A percentile compares a stretch with the other conserved stretches of the same genome.
Conservation (phyloP, 768 basidiomycete genomes). For the Boletellus ananiceps region DNA sequence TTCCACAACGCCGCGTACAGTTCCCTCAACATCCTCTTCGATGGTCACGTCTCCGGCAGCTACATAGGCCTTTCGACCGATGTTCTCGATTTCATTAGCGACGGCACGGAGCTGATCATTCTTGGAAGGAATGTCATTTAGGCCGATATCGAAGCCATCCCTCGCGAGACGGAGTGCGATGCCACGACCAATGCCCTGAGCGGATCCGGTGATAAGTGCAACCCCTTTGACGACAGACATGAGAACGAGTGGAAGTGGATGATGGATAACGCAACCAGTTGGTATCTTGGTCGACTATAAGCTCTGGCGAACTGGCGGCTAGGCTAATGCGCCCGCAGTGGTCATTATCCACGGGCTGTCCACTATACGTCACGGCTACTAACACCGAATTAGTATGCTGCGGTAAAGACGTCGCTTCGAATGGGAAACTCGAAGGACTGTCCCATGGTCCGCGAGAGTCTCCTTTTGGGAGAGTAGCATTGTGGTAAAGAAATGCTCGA, state of each 20-base stretch:
- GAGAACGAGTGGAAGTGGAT: not conserved
- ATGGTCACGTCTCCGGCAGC: slow-evolving; percentile 38
- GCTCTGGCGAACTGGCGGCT: too few relatives aligned
- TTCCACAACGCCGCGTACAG: slow-evolving; percentile 31
- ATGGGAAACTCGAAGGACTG: too few relatives aligned
- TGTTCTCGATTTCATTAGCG: slow-evolving; percentile 25
- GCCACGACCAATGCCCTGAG: slow-evolving; percentile 24
- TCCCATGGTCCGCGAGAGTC: too few relatives aligned
- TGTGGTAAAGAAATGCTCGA: too few relatives aligned
- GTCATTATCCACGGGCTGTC: too few relatives aligned
- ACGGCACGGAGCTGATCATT: slow-evolving; percentile 26
- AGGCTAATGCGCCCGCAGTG: too few relatives aligned
- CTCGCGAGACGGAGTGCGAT: slow-evolving; percentile 33
- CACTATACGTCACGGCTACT: too few relatives aligned
- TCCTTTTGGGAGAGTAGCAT: too few relatives aligned
- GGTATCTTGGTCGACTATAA: too few relatives aligned
- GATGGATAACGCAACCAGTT: not conserved
- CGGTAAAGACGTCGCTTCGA: too few relatives aligned
- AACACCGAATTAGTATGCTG: too few relatives aligned
- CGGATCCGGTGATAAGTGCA: slow-evolving; percentile 36
- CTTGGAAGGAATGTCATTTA: slow-evolving; percentile 31
- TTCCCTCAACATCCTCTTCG: slow-evolving; percentile 39
- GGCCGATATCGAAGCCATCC: slow-evolving; percentile 30
- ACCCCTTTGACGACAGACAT: slow-evolving; percentile 27
- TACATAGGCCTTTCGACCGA: slow-evolving; percentile 24